A percentile compares a stretch with the other conserved stretches of the same genome.
Conservation (phyloP, 2,329 filamentous ascomycete genomes). For the Alternaria gansuensis region DNA sequence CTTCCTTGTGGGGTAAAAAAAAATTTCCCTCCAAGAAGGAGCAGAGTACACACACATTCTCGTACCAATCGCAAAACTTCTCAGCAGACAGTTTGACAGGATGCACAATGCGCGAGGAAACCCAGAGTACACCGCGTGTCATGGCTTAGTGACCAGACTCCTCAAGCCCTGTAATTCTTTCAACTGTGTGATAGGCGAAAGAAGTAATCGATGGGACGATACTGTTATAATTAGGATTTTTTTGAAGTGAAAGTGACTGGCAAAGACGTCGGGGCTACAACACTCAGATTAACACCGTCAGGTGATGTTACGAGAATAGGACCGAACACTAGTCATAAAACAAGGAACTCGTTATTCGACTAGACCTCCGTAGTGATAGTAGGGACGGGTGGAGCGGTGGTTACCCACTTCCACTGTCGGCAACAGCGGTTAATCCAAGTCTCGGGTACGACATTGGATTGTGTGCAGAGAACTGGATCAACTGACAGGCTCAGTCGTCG, state of each 20-base stretch:
- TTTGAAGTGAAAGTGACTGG: background rate
- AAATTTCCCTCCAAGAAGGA: background rate
- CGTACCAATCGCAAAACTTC: constrained; percentile 43
- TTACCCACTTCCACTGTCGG: background rate
- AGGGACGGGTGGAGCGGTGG: background rate
- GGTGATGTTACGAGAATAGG: constrained; percentile 2
- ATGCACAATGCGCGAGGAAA: constrained; percentile 32
- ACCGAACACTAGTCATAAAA: constrained; percentile 4
- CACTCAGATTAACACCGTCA: constrained; percentile 2
- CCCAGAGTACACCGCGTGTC: constrained; percentile 41
- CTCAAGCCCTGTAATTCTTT: background rate
- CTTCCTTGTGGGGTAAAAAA: background rate
- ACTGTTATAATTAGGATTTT: background rate
- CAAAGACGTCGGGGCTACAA: background rate
- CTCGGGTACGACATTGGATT: background rate
- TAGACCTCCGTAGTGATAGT: constrained; percentile 3
- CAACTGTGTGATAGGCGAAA: background rate
- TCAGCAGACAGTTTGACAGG: constrained; percentile 16
- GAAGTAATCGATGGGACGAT: background rate
- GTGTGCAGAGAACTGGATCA: background rate
- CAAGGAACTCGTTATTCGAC: constrained; percentile 7
- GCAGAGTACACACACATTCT: constrained; percentile 26
- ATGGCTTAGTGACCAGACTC: constrained; percentile 19
- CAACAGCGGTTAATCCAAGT: background rate
- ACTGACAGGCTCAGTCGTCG: background rate